Conservation (phyloP, 352 stramenopile species). For the Globisporangium cylindrosporum region DNA sequence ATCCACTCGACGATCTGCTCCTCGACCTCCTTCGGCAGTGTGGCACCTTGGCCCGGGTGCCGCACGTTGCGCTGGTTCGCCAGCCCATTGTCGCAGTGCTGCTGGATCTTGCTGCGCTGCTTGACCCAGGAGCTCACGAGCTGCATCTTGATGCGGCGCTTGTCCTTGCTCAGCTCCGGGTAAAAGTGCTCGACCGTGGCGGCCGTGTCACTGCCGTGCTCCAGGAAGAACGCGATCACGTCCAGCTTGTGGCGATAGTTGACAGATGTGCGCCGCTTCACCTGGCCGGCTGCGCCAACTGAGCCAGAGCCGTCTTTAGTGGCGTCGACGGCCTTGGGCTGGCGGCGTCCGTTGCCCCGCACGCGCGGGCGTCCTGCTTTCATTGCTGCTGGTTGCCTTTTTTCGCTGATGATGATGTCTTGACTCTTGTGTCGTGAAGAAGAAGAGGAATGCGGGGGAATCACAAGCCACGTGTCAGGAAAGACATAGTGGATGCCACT, state of each 20-base stretch:
- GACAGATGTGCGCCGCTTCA: constrained; percentile 7
- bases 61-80: constrained; percentile 12
- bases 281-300: too few species aligned
- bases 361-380: constrained; percentile 9
- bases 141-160: constrained; percentile 14
- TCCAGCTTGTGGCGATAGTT: constrained; percentile 16
- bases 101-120: constrained; percentile 11
- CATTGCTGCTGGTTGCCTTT: constrained; percentile 5
- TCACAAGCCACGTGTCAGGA: background rate
- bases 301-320: background rate
- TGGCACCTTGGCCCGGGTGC: constrained; percentile 6
- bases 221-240: constrained; percentile 11
- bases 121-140: constrained; percentile 12
- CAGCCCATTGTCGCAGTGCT: constrained; percentile 8
- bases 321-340: background rate
- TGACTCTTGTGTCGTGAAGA: background rate
- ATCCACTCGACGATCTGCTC: constrained; percentile 17
- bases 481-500: background rate
- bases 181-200: constrained; percentile 15
- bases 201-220: constrained; percentile 5
- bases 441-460: background rate
- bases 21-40: constrained; percentile 8
- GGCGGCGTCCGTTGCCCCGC: constrained; percentile 9
- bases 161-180: constrained; percentile 7
- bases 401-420: background rate